These are phyloP conservation scores for Apiospora marii DNA, from an alignment of 2,329 filamentous ascomycete genomes.

Conservation along the genomic window DNA sequence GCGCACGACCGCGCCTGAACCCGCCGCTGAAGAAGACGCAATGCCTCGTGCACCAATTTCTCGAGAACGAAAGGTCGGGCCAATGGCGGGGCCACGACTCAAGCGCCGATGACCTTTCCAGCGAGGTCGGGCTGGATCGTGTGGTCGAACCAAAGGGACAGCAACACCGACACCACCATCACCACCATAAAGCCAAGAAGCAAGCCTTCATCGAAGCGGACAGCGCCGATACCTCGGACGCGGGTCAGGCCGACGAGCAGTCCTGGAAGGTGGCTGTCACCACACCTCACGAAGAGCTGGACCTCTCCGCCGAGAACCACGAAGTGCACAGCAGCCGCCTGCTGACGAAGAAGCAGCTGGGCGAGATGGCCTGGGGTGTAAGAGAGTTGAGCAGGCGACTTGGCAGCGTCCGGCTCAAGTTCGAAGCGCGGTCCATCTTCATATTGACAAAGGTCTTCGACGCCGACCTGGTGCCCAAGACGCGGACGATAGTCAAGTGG, in stretches of 20 bases:
- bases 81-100: conserved; percentile 24
- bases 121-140: conserved; percentile 39
- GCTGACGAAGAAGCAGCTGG: conserved; percentile 91
- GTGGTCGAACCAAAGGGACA: conserved; percentile 47
- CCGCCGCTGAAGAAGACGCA: conserved; percentile 55
- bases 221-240: conserved; percentile 50
- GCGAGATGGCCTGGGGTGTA: conserved; percentile 97
- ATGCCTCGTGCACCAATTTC: conserved; percentile 71
- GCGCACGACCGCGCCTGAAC: conserved; percentile 46
- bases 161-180: conserved; percentile 21
- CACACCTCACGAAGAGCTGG: conserved; percentile 50
- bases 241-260: conserved; percentile 64
- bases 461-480: conserved; percentile 77
- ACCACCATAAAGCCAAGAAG: conserved; percentile 20
- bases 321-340: conserved; percentile 70
- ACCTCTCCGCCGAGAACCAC: conserved; percentile 44
- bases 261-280: conserved; percentile 60
- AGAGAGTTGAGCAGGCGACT: conserved; percentile 87
- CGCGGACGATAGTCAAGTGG: conserved; percentile 81
- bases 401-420: conserved; percentile 81
- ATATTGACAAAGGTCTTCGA: conserved; percentile 94
- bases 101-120: conserved; percentile 35
- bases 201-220: conserved; percentile 46
- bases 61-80: conserved; percentile 61
- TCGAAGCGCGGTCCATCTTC: conserved; percentile 84